Conservation (phyloP, 306 rosid species). For the Chamaecrista fasciculata region DNA sequence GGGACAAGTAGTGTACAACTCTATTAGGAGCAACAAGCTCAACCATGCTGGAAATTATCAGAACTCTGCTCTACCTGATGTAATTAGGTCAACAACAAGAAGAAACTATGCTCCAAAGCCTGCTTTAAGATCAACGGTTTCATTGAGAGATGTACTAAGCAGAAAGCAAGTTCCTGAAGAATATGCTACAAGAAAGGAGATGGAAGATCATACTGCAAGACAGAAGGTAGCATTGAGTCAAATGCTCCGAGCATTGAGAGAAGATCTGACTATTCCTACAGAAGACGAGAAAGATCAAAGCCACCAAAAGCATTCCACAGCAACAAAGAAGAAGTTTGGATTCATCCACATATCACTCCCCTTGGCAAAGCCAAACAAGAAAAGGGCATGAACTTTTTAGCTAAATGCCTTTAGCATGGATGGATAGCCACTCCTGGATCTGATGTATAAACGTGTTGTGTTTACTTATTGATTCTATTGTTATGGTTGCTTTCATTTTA, state of each 20-base stretch:
- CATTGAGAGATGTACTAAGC: conserved; percentile 88
- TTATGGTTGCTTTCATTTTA: conserved; percentile 1
- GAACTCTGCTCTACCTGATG: conserved; percentile 38
- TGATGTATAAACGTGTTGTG: conserved; percentile 26
- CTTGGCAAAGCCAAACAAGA: conserved; percentile 61
- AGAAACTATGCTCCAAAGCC: conserved; percentile 48
- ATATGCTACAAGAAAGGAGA: conserved; percentile 39
- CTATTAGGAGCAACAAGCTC: conserved; percentile 41
- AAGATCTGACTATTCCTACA: conserved; percentile 53
- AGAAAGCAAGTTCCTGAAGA: conserved; percentile 72
- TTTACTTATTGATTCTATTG: conserved; percentile 30
- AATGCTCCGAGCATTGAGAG: conserved; percentile 83
- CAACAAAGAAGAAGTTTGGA: conserved; percentile 80
- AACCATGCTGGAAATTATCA: conserved; percentile 35
- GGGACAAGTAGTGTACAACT: conserved; percentile 33
- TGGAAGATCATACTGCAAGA: conserved; percentile 43
- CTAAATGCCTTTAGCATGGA: conserved; percentile 30
- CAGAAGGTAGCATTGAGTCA: conserved; percentile 86
- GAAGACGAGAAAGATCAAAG: conserved; percentile 52
- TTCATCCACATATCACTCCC: conserved; percentile 89
- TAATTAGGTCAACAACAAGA: conserved; percentile 20
- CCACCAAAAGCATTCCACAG: conserved; percentile 47
- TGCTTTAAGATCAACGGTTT: conserved; percentile 50
- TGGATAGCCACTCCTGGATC: conserved; percentile 11
- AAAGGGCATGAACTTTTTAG: conserved; percentile 47